Conservation (phyloP, 495 filamentous ascomycete genomes). For the Glutinoglossum americanum region DNA sequence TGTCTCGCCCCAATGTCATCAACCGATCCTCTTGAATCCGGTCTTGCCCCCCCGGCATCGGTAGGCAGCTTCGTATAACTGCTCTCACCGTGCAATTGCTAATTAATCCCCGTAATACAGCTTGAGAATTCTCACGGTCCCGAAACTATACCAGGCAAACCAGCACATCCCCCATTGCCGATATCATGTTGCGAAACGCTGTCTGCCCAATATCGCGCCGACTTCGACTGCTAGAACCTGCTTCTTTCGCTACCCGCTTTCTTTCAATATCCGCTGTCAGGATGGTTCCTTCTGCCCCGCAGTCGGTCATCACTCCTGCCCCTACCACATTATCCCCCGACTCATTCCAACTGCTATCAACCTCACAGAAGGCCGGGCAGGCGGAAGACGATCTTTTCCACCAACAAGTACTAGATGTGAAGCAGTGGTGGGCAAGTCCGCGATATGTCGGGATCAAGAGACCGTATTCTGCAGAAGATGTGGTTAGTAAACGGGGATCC, state of each 20-base stretch:
- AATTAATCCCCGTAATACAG: not conserved
- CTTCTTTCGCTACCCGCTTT: not conserved
- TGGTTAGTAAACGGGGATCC: conserved; percentile 79
- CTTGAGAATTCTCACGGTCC: no score
- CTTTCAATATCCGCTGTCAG: conserved; percentile 11
- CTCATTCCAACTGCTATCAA: conserved; percentile 60
- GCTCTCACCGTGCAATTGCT: not conserved
- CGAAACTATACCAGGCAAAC: not conserved
- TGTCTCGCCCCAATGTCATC: not conserved
- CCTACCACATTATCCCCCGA: conserved; percentile 41
- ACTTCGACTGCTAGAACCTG: not conserved
- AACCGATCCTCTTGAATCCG: not conserved
- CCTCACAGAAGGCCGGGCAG: conserved; percentile 42
- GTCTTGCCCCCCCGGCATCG: not conserved
- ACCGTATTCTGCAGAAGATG: conserved; percentile 73
- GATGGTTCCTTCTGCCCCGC: conserved; percentile 4
- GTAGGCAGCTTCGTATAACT: not conserved
- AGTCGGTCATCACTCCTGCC: conserved; percentile 27
- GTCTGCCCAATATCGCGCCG: conserved; percentile 11
- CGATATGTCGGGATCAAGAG: conserved; percentile 78
- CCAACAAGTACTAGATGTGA: conserved; percentile 57
- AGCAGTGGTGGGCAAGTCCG: conserved; percentile 68
- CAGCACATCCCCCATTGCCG: not conserved
- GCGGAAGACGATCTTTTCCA: conserved; percentile 68
- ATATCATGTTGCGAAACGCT: conserved; percentile 3